These are phyloP conservation scores for Globisporangium sylvaticum DNA, from an alignment of 352 stramenopile genomes.

Conservation along the genomic window DNA sequence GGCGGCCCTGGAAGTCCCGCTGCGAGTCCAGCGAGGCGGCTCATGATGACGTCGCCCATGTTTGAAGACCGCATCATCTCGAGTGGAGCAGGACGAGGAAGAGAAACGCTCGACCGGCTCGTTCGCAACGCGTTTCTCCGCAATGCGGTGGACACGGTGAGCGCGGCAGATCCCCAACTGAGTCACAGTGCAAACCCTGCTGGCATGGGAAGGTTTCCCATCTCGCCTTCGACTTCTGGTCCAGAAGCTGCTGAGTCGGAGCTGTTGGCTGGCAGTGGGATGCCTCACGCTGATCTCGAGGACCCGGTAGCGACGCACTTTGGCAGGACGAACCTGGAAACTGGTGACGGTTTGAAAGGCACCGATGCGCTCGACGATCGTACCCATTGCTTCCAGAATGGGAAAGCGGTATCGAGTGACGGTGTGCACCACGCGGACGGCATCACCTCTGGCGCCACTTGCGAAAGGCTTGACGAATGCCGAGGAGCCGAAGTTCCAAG, in stretches of 20 bases:
- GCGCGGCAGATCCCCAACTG: not conserved
- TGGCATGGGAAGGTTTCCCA: not conserved
- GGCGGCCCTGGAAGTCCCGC: constrained; percentile 1
- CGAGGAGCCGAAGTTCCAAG: not conserved
- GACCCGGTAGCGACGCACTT: not conserved
- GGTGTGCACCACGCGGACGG: not conserved
- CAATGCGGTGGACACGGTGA: constrained; percentile 13
- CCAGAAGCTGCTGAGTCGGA: not conserved
- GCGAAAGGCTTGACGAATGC: not conserved
- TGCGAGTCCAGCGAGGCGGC: constrained; percentile 10
- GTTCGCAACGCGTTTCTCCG: constrained; percentile 44
- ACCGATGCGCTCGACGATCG: not conserved
- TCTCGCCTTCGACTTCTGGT: not conserved
- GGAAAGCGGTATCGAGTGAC: not conserved
- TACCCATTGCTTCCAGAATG: not conserved
- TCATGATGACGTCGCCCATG: constrained; percentile 27
- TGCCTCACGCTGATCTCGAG: not conserved
- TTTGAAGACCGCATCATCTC: constrained; percentile 44
- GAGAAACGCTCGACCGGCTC: constrained; percentile 53
- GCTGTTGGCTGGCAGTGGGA: not conserved
- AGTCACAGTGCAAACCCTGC: not conserved
- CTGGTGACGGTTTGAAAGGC: not conserved
- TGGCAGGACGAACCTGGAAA: not conserved
- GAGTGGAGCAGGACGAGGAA: constrained; percentile 38
- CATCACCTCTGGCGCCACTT: not conserved